Percentiles rank a stretch among this genome's conserved stretches.
Conservation (phyloP, 1,284 basidiomycete species). For the Ustilago crameri region DNA sequence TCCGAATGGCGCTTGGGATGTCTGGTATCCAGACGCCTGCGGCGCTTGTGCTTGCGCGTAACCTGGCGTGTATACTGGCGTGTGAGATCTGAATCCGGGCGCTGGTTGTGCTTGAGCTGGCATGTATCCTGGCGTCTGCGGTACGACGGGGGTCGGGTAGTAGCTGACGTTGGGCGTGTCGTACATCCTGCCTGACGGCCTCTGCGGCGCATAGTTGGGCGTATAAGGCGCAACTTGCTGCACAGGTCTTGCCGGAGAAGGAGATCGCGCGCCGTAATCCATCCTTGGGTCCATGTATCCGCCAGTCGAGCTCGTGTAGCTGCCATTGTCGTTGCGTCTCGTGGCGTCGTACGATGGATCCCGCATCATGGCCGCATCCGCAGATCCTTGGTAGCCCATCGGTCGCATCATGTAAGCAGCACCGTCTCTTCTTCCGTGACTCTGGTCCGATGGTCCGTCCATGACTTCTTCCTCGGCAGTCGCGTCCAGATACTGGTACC, state of each 20-base stretch:
- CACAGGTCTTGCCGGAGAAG: conserved; percentile 20
- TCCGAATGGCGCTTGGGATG: background rate
- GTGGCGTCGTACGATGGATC: background rate
- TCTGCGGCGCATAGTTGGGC: conserved; percentile 25
- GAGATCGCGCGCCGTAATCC: conserved; percentile 15
- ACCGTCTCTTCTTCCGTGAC: background rate
- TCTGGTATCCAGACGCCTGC: background rate
- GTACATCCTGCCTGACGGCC: conserved; percentile 34
- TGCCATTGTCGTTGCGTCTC: too few relatives aligned
- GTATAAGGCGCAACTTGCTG: conserved; percentile 24
- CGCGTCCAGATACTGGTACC: conserved; percentile 31
- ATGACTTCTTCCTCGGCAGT: conserved; percentile 21
- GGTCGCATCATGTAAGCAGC: background rate
- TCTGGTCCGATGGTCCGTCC: conserved; percentile 1
- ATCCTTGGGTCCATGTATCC: background rate
- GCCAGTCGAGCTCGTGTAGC: background rate
- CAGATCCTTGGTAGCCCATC: background rate
- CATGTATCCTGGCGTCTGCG: conserved; percentile 3
- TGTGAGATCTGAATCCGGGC: too few relatives aligned
- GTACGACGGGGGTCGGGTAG: conserved; percentile 28
- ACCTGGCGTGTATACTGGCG: too few relatives aligned
- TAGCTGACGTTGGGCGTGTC: conserved; percentile 42
- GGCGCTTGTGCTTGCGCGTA: too few relatives aligned
- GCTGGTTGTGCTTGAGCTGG: background rate
- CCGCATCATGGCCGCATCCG: background rate